Base-by-base conservation (phyloP, 1,284 basidiomycete species). In the Ganoderma sinense region DNA sequence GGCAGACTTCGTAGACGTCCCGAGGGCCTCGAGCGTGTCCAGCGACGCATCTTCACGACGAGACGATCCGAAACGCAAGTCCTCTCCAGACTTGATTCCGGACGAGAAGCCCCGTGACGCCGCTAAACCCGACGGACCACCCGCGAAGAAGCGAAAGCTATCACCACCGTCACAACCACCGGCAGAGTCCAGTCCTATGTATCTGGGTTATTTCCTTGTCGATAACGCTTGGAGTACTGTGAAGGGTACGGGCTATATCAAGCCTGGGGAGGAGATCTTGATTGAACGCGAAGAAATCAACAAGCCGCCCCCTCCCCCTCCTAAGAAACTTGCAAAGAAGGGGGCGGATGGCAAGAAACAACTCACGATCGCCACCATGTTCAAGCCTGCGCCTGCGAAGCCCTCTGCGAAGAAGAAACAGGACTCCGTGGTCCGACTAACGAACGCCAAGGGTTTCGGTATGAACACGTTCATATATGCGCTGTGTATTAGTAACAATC, bases 161-260 rank as follows among this genome's bases (percentile, higher is more conserved):
- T 81, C 82, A 26, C 81, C 77, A 14, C n/a, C 66, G 4, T 10
- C 14, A 6, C 40, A 41, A 40, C 41, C 53, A 8, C 23, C 48
- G 16, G 26, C 33, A 11, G 39, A 45, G 4, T 76, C 78, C 39
- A 72, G 66, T 10, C 74, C 77, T 20, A 74, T 77, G 36, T 94
- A 92, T 74, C 77, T 94, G 26, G 93, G 93, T 14, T 89, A 90
- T 58, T 84, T 94, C 68, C 73, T 94, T 13, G 85, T 94, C n/a
- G 84, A 86, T n/a, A 91, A 92, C 74, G 93, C 92, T 11, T 94
- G 92, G 91, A 92, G 91, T 71, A 94, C 91, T 26, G 89, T 87
- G n/a, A 91, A 87, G 66, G 92, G 92, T 1, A 88, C 86, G 72
- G 89, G 90, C 2, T 93, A 93, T 72, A 82, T 92, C 58, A 89